Base-by-base conservation (phyloP, 495 filamentous ascomycete genomes). In the Penicillium herquei region DNA sequence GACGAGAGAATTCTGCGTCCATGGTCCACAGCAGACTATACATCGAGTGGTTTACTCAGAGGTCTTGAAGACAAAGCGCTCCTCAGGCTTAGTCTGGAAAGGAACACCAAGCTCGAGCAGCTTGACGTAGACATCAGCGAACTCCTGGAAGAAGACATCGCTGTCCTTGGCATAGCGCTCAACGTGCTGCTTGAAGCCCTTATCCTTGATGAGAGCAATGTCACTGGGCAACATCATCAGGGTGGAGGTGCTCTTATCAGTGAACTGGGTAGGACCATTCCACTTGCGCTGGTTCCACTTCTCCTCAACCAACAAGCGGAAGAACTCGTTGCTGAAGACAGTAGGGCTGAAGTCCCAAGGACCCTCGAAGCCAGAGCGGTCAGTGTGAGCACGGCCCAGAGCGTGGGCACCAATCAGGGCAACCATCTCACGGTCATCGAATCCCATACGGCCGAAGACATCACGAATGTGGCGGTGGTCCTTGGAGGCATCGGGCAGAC, bases 151-250 rank as follows among this genome's bases (percentile, higher is more conserved):
- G 84, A 96, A 98, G 35, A 78, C 79, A 54, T 90, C 87, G 66
- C 89, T 88, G 78, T 96, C 91, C 79, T 91, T 90, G 57, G 92
- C 92, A 72, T 97, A 98, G 67, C 86, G 85, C 75, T 96, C 85
- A 42, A 94, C 91, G 68, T 89, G 87, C 67, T 82, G 75, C 78
- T 81, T 85, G 84, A 98, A 96, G 48, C 74, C 78, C 81, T 93
- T 90, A 76, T 98, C 94, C 76, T 92, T 86, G 71, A 94, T 71
- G 46, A 98, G 74, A 34, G 85, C 90, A 75, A 95, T 85, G 68
- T 98, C 94, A 53, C 91, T 86, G 54, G 94, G 94, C 65, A 98
- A 77, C 94, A 98, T 98, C 94, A 98, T 98, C 62, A 98, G 76
- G 45, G 81, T 81, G 81, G 91, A 89, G 62, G 85, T 91, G 66